Evolutionary conservation across 2,329 filamentous ascomycete species (phyloP).

Genomic region (Colletotrichum scovillei): DNA sequence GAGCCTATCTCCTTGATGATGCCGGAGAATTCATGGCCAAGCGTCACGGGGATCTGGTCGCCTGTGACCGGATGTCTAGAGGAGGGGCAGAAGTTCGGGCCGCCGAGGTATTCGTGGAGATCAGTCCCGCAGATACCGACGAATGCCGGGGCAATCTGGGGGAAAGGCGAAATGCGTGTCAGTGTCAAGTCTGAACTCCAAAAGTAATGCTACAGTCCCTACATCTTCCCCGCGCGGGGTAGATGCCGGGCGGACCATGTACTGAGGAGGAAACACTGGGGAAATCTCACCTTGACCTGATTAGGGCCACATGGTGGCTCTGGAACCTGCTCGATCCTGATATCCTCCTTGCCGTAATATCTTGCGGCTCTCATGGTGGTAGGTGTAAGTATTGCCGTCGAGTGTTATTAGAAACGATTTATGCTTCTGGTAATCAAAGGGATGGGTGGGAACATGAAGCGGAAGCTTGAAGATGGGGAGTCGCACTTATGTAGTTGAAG

Average conservation of each 20-base stretch:
- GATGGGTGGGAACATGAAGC: background rate
- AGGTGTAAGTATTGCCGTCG: background rate
- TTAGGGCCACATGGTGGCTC: conserved; percentile 58
- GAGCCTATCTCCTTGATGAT: conserved; percentile 62
- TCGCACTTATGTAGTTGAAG: background rate
- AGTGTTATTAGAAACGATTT: too few species aligned
- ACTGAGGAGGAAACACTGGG: background rate
- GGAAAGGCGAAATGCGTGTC: background rate
- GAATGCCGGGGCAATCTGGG: conserved; percentile 43
- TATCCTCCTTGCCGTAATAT: conserved; percentile 66
- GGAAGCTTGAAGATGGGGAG: background rate
- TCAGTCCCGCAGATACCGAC: conserved; percentile 50
- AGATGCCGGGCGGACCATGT: background rate
- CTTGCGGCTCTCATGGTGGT: conserved; percentile 62
- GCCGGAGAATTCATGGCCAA: conserved; percentile 74
- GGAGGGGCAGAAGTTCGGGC: conserved; percentile 44
- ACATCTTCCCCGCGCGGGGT: conserved; percentile 9
- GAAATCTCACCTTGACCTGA: conserved; percentile 52
- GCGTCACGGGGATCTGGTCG: conserved; percentile 64
- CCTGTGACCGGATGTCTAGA: conserved; percentile 66
- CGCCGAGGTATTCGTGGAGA: conserved; percentile 46
- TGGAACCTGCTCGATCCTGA: conserved; percentile 63
- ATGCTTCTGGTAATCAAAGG: background rate
- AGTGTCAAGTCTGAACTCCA: conserved; percentile 9
- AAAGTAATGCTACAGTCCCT: background rate